Percentiles rank a stretch among this genome's conserved stretches.
Conservation (phyloP, 1,284 basidiomycete species). For the Amylostereum areolatum region DNA sequence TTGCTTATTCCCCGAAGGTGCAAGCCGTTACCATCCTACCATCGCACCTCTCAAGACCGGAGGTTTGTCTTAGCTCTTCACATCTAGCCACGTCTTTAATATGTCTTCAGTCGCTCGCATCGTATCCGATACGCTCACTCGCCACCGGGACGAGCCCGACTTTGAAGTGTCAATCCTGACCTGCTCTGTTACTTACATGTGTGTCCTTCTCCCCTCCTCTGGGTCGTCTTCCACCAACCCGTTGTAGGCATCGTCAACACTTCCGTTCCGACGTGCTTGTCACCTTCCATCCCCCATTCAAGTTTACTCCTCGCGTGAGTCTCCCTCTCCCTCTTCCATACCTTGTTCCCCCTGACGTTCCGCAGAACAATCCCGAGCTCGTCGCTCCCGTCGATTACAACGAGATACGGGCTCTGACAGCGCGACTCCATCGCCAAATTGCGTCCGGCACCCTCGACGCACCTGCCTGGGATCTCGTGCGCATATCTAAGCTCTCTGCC, state of each 20-base stretch:
- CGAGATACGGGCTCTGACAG: conserved; percentile 56
- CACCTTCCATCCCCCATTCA: conserved; percentile 72
- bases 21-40: conserved; percentile 76
- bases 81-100: background rate
- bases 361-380: conserved; percentile 63
- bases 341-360: conserved; percentile 1
- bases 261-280: conserved; percentile 84
- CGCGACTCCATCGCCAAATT: conserved; percentile 60
- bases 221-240: conserved; percentile 29
- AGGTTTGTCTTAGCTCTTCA: conserved; percentile 32
- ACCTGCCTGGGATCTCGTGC: conserved; percentile 75
- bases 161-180: conserved; percentile 72
- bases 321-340: background rate
- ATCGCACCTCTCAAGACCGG: conserved; percentile 83
- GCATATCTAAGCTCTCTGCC: conserved; percentile 69
- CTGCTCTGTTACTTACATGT: conserved; percentile 83
- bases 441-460: conserved; percentile 74
- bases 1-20: conserved; percentile 79
- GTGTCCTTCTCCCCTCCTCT: conserved; percentile 14
- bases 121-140: conserved; percentile 71
- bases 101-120: conserved; percentile 61
- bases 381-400: conserved; percentile 60
- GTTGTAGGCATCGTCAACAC: conserved; percentile 53
- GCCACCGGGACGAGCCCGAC: conserved; percentile 57
- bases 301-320: conserved; percentile 55